These are phyloP conservation scores for Boletales sp. DNA, from an alignment of 768 basidiomycete genomes.

Conservation along the genomic window DNA sequence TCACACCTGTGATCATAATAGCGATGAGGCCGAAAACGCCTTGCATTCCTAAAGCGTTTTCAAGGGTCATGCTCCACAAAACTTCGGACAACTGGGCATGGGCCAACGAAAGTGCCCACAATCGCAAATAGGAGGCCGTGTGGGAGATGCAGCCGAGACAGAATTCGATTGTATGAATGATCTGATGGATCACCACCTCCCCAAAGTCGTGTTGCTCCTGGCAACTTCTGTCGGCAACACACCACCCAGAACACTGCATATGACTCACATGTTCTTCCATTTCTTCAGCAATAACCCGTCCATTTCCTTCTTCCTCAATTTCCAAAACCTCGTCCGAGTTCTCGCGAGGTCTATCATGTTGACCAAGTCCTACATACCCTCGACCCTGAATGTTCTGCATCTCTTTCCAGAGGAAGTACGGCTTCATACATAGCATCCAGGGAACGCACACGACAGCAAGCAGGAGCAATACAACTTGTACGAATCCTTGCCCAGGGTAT, in stretches of 20 bases:
- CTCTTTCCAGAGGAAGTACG: slow-evolving; percentile 89
- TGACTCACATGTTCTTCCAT: slow-evolving; percentile 67
- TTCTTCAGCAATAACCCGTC: slow-evolving; percentile 69
- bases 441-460: slow-evolving; percentile 88
- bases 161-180: slow-evolving; percentile 99
- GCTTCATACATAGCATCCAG: slow-evolving; percentile 90
- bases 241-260: slow-evolving; percentile 6
- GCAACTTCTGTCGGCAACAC: slow-evolving; percentile 8
- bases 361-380: slow-evolving; percentile 74
- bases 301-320: slow-evolving; percentile 80
- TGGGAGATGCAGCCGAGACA: slow-evolving; percentile 99
- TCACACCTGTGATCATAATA: slow-evolving; percentile 45
- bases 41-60: slow-evolving; percentile 52
- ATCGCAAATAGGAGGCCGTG: slow-evolving; percentile 87
- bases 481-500: slow-evolving; percentile 81
- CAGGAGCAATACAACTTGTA: slow-evolving; percentile 77
- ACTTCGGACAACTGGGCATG: slow-evolving; percentile 97
- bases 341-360: slow-evolving; percentile 53
- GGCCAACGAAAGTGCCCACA: slow-evolving; percentile 97
- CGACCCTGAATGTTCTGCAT: slow-evolving; percentile 77
- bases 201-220: slow-evolving; percentile 88
- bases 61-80: slow-evolving; percentile 86
- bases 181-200: slow-evolving; percentile 94
- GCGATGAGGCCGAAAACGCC: slow-evolving; percentile 58
- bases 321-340: slow-evolving; percentile 62